These are phyloP conservation scores for Petunia hybrid DNA, from an alignment of 305 asterid genomes.

Conservation along the genomic window DNA sequence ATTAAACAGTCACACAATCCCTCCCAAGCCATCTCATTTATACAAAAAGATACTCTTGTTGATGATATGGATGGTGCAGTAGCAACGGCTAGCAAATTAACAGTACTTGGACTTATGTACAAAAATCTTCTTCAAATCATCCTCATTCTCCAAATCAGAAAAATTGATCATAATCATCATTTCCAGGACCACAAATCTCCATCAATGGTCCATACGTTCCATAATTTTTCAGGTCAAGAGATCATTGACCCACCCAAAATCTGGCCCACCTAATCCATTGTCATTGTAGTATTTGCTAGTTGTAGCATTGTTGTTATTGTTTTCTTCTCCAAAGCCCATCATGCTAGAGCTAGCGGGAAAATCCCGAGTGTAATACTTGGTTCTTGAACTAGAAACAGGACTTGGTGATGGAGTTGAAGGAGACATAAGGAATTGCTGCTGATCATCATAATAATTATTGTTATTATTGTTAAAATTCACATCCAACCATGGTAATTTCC, in stretches of 20 bases:
- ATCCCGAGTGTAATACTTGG: slow-evolving; percentile 41
- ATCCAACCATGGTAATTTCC: slow-evolving; percentile 52
- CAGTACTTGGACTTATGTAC: slow-evolving; percentile 18
- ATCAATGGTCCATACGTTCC: neutral
- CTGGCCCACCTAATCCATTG: slow-evolving; percentile 60
- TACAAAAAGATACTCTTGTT: neutral
- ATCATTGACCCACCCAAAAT: slow-evolving; percentile 87
- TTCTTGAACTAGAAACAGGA: slow-evolving; percentile 30
- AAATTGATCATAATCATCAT: neutral
- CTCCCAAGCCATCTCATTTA: slow-evolving; percentile 22
- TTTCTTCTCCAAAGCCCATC: slow-evolving; percentile 55
- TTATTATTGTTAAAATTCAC: slow-evolving; percentile 45
- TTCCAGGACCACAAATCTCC: slow-evolving; percentile 3
- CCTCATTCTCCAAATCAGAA: neutral
- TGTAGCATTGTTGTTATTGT: neutral
- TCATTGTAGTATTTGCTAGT: slow-evolving; percentile 43
- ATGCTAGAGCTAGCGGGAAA: slow-evolving; percentile 38
- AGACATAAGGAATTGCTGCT: slow-evolving; percentile 62
- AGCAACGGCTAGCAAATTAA: neutral
- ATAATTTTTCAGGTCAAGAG: slow-evolving; percentile 53
- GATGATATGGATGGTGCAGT: slow-evolving; percentile 26
- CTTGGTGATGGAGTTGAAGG: slow-evolving; percentile 67
- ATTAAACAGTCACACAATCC: neutral
- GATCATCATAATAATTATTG: slow-evolving; percentile 40
- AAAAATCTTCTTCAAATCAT: neutral